These are phyloP conservation scores for Rhodotorula sphaerocarpa DNA, from an alignment of 768 basidiomycete species.

Conservation along the genomic window DNA sequence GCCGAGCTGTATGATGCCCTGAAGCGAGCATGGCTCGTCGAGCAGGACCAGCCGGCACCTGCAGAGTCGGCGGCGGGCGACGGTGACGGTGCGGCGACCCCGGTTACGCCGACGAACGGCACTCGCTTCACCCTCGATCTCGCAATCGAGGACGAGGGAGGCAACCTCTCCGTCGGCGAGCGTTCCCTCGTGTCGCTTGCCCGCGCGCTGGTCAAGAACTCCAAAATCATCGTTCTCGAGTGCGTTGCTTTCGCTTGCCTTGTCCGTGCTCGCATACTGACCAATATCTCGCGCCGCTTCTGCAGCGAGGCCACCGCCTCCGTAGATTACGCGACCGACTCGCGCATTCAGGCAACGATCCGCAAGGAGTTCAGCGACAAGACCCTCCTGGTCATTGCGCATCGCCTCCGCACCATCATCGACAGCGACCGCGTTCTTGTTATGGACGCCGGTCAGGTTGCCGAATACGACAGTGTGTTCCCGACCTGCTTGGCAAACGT, in stretches of 20 bases:
- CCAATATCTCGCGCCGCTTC: too few species aligned
- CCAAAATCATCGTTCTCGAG: constrained; percentile 75
- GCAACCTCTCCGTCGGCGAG: constrained; percentile 46
- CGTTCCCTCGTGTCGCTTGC: constrained; percentile 79
- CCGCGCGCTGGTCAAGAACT: constrained; percentile 76
- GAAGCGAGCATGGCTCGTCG: constrained; percentile 72
- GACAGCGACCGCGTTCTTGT: constrained; percentile 83
- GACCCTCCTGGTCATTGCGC: constrained; percentile 50
- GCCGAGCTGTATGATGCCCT: constrained; percentile 78
- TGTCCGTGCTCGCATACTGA: background rate
- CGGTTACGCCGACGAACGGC: constrained; percentile 42
- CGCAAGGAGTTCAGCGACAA: constrained; percentile 66
- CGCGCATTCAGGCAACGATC: constrained; percentile 85
- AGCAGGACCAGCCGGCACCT: constrained; percentile 44
- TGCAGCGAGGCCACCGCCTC: constrained; percentile 36
- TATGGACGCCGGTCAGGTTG: constrained; percentile 68
- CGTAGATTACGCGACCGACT: constrained; percentile 61
- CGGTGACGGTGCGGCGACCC: constrained; percentile 38
- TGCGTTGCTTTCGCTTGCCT: constrained; percentile 54
- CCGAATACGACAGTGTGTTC: constrained; percentile 27
- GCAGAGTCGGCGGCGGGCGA: background rate
- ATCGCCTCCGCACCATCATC: constrained; percentile 78
- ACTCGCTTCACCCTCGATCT: constrained; percentile 72
- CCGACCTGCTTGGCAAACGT: too few species aligned
- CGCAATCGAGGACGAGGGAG: constrained; percentile 75